Evolutionary conservation across 2,329 filamentous ascomycete species (phyloP).

Genomic region (Sarocladium strictum): DNA sequence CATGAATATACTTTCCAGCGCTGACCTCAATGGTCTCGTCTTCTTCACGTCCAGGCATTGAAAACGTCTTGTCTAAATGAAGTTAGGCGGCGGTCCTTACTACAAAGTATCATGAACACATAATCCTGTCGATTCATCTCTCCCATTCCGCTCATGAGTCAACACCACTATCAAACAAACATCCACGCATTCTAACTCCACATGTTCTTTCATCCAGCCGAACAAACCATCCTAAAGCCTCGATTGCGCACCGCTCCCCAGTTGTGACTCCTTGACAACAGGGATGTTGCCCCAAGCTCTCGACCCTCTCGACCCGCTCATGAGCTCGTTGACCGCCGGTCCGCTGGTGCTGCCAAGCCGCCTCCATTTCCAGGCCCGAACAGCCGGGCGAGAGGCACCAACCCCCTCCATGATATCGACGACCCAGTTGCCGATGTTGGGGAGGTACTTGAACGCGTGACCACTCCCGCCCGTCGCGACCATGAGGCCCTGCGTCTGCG

Average conservation of each 20-base stretch:
- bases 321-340: conserved; percentile 1
- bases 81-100: too few species aligned
- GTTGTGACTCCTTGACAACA: background rate
- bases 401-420: conserved; percentile 41
- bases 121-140: too few species aligned
- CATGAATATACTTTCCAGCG: too few species aligned
- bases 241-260: background rate
- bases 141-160: too few species aligned
- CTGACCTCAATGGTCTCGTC: too few species aligned
- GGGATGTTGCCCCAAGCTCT: conserved; percentile 3
- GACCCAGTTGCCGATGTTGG: conserved; percentile 48
- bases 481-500: conserved; percentile 52
- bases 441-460: conserved; percentile 54
- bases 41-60: too few species aligned
- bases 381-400: conserved; percentile 21
- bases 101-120: too few species aligned
- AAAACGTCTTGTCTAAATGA: too few species aligned
- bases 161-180: too few species aligned
- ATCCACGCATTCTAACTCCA: too few species aligned
- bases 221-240: too few species aligned
- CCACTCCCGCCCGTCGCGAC: conserved; percentile 54
- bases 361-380: conserved; percentile 18
- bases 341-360: background rate
- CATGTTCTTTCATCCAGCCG: too few species aligned
- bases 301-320: background rate